Evolutionary conservation across 139 green algal genomes (phyloP).

Genomic region (Pleodorina starrii): DNA sequence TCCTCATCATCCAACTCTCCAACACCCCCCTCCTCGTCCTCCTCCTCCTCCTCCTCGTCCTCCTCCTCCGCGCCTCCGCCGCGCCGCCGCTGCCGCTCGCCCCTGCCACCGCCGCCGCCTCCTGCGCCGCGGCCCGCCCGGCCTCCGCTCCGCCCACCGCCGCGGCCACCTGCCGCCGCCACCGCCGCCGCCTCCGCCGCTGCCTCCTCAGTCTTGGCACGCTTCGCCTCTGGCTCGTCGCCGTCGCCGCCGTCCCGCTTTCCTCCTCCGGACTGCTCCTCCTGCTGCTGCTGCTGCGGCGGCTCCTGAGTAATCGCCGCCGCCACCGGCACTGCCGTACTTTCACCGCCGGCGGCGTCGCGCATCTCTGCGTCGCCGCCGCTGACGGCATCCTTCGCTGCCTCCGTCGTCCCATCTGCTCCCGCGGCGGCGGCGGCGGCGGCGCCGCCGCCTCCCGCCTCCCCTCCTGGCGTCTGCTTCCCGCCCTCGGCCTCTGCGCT

Average conservation of each 20-base stretch:
- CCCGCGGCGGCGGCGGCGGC: neutral
- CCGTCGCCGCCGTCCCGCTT: neutral
- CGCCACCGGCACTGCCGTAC: too few species aligned
- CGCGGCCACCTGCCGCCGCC: neutral
- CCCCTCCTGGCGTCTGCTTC: too few species aligned
- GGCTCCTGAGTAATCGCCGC: too few species aligned
- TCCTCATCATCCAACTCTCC: constrained; percentile 43
- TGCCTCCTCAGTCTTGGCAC: neutral
- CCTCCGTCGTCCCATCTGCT: neutral
- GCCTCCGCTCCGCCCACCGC: neutral
- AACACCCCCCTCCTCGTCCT: constrained; percentile 17
- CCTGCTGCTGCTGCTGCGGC: neutral
- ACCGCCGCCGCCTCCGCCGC: neutral
- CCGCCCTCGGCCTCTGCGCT: too few species aligned
- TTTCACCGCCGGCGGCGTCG: too few species aligned
- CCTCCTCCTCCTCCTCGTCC: constrained; percentile 31
- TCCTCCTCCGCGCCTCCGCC: neutral
- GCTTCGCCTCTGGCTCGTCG: neutral
- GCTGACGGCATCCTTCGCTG: neutral
- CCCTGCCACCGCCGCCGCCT: neutral
- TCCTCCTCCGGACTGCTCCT: neutral
- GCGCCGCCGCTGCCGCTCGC: neutral
- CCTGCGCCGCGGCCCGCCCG: neutral
- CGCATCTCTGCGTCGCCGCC: neutral
- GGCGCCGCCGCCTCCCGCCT: neutral